These are phyloP conservation scores for Schizosaccharomyces versatilis DNA, from an alignment of 1,139 yeast species.

Conservation along the genomic window DNA sequence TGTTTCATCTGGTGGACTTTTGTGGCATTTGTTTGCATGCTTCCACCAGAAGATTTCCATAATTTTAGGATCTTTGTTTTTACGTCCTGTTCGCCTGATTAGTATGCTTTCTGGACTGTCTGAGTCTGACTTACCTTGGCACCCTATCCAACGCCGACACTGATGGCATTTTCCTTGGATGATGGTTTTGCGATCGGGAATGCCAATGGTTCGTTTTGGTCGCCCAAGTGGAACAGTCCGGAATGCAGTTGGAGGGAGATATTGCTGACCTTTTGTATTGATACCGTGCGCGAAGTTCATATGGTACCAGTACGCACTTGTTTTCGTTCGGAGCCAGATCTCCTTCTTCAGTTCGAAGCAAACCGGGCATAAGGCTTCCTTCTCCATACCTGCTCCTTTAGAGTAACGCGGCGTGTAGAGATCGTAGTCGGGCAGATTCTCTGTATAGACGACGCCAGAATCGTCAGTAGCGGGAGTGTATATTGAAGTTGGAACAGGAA, in stretches of 20 bases:
- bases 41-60: conserved; percentile 13
- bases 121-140: conserved; percentile 6
- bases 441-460: not conserved
- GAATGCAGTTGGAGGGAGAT: conserved; percentile 11
- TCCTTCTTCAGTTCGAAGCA: conserved; percentile 2
- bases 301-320: conserved; percentile 11
- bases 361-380: conserved; percentile 6
- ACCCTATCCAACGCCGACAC: conserved; percentile 9
- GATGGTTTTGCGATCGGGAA: conserved; percentile 8
- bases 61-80: conserved; percentile 9
- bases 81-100: not conserved
- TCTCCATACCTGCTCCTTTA: conserved; percentile 4
- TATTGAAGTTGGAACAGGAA: not conserved
- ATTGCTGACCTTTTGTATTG: conserved; percentile 9
- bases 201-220: conserved; percentile 2
- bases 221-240: conserved; percentile 5
- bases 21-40: conserved; percentile 11
- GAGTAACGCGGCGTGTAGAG: conserved; percentile 5
- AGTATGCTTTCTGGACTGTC: not conserved
- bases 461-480: not conserved
- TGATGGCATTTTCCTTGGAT: conserved; percentile 12
- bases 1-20: not conserved
- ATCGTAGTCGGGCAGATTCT: conserved; percentile 2
- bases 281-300: conserved; percentile 12
- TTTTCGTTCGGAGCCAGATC: conserved; percentile 4